Evolutionary conservation across 2,329 filamentous ascomycete species (phyloP).

Genomic region (Paracoccidioides lutzii): DNA sequence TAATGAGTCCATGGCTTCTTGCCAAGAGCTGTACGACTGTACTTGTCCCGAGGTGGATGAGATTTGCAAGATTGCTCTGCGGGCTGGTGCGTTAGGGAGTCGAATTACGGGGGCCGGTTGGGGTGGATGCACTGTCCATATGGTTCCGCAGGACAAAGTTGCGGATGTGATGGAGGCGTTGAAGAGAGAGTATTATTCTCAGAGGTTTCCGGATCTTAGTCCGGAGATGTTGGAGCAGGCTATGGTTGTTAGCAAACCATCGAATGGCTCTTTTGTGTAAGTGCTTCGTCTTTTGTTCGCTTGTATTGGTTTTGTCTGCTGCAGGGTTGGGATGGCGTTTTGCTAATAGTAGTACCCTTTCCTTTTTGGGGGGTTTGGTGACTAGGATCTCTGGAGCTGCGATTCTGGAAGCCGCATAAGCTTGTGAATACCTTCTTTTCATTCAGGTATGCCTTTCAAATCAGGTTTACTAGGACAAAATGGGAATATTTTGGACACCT

Average conservation of each 20-base stretch:
- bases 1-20: conserved; percentile 81
- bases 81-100: conserved; percentile 70
- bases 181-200: conserved; percentile 69
- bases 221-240: conserved; percentile 64
- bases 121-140: conserved; percentile 91
- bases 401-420: conserved; percentile 19
- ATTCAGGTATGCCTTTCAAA: too few species aligned
- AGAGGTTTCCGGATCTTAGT: conserved; percentile 53
- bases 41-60: conserved; percentile 86
- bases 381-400: conserved; percentile 26
- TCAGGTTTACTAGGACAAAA: too few species aligned
- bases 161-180: conserved; percentile 63
- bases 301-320: conserved; percentile 5
- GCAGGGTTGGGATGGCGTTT: not conserved
- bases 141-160: conserved; percentile 74
- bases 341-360: not conserved
- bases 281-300: conserved; percentile 8
- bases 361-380: not conserved
- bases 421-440: too few species aligned
- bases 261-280: conserved; percentile 33
- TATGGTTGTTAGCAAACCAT: conserved; percentile 76
- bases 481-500: too few species aligned
- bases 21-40: conserved; percentile 78
- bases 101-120: conserved; percentile 86
- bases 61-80: conserved; percentile 65